Conservation (phyloP, 495 filamentous ascomycete species). For the Viridothelium virens region DNA sequence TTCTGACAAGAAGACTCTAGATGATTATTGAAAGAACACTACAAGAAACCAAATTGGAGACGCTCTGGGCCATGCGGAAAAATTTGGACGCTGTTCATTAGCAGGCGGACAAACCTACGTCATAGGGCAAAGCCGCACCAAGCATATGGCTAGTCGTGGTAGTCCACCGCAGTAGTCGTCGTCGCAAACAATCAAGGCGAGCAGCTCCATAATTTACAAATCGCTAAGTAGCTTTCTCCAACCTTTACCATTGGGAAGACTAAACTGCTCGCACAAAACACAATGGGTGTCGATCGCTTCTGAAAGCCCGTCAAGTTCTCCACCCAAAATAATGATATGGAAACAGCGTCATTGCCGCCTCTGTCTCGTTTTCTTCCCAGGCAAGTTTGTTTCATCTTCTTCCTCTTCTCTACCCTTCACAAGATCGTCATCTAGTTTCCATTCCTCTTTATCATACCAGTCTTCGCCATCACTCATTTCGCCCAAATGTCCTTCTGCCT, state of each 20-base stretch:
- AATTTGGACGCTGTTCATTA: background rate
- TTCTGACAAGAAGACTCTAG: background rate
- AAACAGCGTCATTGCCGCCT: background rate
- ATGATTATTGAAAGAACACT: background rate
- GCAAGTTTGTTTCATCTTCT: constrained; percentile 4
- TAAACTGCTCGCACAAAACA: background rate
- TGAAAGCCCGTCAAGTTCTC: background rate
- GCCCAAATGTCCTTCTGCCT: constrained; percentile 75
- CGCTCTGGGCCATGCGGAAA: background rate
- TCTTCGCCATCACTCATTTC: constrained; percentile 33
- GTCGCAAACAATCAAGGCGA: too few relatives aligned
- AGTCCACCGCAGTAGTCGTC: too few relatives aligned
- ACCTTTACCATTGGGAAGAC: too few relatives aligned
- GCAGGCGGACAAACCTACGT: background rate
- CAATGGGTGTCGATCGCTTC: background rate
- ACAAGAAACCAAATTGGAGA: background rate
- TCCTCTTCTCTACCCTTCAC: constrained; percentile 7
- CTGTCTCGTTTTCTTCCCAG: constrained; percentile 8
- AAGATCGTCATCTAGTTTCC: constrained; percentile 17
- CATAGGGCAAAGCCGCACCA: background rate
- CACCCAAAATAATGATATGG: background rate
- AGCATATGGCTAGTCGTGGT: background rate
- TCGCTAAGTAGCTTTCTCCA: too few relatives aligned
- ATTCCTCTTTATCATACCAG: constrained; percentile 27
- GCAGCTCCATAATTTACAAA: too few relatives aligned